A percentile compares a stretch with the other conserved stretches of the same genome.
phyloP scores from a whole-genome alignment of 2,329 filamentous ascomycete species.

The Aspergillus clavatus region DNA sequence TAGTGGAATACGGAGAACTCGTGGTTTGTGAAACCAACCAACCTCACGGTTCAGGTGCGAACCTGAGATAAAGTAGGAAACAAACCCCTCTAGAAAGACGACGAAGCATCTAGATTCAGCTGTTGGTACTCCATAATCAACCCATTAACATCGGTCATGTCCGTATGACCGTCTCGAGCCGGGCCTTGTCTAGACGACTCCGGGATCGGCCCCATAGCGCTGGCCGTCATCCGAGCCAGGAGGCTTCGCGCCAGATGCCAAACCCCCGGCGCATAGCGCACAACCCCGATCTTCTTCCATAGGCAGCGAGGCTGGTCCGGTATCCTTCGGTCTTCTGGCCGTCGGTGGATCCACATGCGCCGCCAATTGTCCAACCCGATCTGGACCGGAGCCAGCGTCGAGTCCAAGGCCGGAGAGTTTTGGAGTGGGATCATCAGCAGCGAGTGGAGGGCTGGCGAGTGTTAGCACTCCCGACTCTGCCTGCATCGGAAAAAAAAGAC shows the following conservation, averaged over 20 bases:
- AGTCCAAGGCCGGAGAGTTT: constrained; percentile 23
- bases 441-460: constrained; percentile 23
- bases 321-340: constrained; percentile 16
- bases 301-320: constrained; percentile 13
- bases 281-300: constrained; percentile 27
- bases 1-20: constrained; percentile 36
- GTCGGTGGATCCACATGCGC: constrained; percentile 20
- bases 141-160: constrained; percentile 23
- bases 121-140: constrained; percentile 23
- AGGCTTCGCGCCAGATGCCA: constrained; percentile 26
- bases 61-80: neutral
- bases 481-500: too few relatives aligned
- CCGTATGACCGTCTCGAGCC: constrained; percentile 20
- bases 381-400: constrained; percentile 17
- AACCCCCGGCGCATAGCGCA: constrained; percentile 22
- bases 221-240: constrained; percentile 11
- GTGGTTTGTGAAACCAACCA: constrained; percentile 43
- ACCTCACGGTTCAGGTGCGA: constrained; percentile 35
- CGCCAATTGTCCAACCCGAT: constrained; percentile 25
- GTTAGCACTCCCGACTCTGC: too few relatives aligned
- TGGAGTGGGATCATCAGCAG: constrained; percentile 20
- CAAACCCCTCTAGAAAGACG: neutral
- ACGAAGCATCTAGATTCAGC: constrained; percentile 14
- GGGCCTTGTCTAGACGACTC: neutral
- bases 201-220: neutral